Evolutionary conservation across 2,329 filamentous ascomycete genomes (phyloP), one percentile per base, ranked within the genome.

Genomic region (Aspergillus tubingensis): DNA sequence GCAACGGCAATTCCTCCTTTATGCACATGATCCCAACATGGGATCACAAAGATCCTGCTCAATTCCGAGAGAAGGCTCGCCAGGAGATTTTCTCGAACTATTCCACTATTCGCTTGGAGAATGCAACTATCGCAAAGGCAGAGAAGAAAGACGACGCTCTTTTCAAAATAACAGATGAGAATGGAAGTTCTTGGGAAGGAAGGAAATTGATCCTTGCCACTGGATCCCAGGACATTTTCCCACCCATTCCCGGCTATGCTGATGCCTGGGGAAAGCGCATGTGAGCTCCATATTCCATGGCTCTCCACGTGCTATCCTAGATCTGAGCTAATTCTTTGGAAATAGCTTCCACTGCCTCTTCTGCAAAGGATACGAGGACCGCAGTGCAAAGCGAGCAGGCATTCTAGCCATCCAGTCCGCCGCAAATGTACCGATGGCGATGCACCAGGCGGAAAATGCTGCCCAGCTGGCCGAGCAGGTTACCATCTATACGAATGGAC

Each of bases 281-380:
- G 79, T 83, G 60, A 54, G 70, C 11, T 30, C 8, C 7, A 30
- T 30, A 30, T 23, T 23, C 23, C 23, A 23, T 23, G 23, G 6
- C 23, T 23, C 23, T 23, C 23, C 23, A 23, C 23, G 23, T 23
- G 23, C 23, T 23, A 23, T 23, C 23, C 6, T 23, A 23, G 6
- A 7, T 6, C 23, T 23, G 23, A 6, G 23, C 23, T 23, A 23
- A 23, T 23, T 23, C 23, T 7, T 23, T 23, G 23, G 23, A 23
- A 23, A 23, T 38, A 81, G 79, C 41, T 87, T 83, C 62, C 84
- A 87, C 66, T 88, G 85, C 62, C 77, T 87, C 63, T 88, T 87
- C 64, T 88, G 84, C 69, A 79, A 87, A 63, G 85, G 86, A 4
- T 87, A 80, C 67, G 85, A 88, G 63, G 82, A 87, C 54, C 77